Evolutionary conservation across 192 early-diverging fungal genomes (phyloP), one percentile per base, ranked within the genome.

Genomic region (Coemansia aciculifera): DNA sequence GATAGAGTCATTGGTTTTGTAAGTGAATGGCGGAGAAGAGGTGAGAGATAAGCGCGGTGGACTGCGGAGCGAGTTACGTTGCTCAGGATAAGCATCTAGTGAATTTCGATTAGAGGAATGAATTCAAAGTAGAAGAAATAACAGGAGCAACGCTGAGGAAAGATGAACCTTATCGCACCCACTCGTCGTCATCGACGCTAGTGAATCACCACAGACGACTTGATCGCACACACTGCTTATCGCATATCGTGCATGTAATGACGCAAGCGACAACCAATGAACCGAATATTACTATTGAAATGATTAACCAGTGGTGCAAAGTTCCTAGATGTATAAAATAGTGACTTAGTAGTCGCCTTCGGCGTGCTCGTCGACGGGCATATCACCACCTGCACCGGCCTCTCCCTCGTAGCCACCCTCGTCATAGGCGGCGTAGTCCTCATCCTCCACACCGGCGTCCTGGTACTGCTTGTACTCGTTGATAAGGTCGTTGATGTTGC

Each of bases 401-500:
- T 67, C 65, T 36, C 39, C 56, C 54, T 57, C 31, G 29, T 57
- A 57, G 52, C 27, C 52, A 54, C 52, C 52, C 52, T 54, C 46
- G 24, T 62, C 59, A 17, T 49, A 19, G 43, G 37, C 10, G 17
- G 31, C 32, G 10, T 54, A 37, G 51, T 66, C 48, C 29, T 27
- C 61, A 24, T 43, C 43, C 5, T 43, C 23, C 38, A 31, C 19
- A 38, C 61, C 43, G 59, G 91, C 92, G 44, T 92, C 91, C 85
- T 93, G 92, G 86, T 93, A 93, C 89, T 98, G 97, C 84, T 97
- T 93, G 89, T 98, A 98, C 83, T 99, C 97, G 63, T 93, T 93
- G 40, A 96, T 90, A 62, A 98, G 86, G 78, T 98, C 97, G 85
- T 94, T 94, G 93, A 99, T 95, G 89, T 99, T 99, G 84, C 90